Evolutionary conservation across 78 protist species (phyloP).

Genomic region (Cavenderia fasciculata): DNA sequence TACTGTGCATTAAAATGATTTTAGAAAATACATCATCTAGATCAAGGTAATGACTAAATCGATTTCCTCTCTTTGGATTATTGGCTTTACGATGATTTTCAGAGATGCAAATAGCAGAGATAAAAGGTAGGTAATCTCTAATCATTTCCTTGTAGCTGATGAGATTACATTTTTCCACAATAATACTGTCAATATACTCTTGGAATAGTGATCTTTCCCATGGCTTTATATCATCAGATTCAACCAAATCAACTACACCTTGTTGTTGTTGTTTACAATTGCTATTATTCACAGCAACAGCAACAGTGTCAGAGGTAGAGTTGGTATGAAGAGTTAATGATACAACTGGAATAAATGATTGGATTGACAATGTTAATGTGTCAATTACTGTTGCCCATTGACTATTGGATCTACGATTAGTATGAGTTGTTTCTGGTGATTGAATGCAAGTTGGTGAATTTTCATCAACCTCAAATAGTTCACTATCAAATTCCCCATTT

Average conservation of each 20-base stretch:
- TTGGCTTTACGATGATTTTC: slow-evolving; percentile 9
- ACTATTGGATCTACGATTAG: background rate
- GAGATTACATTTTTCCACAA: too few species aligned
- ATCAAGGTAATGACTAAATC: slow-evolving; percentile 45
- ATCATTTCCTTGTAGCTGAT: slow-evolving; percentile 6
- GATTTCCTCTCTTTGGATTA: slow-evolving; percentile 53
- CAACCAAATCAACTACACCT: too few species aligned
- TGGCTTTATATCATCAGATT: too few species aligned
- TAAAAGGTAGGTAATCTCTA: slow-evolving; percentile 6
- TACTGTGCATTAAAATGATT: background rate
- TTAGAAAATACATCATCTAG: background rate
- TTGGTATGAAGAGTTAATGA: background rate
- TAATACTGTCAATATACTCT: too few species aligned
- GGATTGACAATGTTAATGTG: background rate
- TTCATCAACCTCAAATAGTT: slow-evolving; percentile 41
- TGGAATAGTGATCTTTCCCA: too few species aligned
- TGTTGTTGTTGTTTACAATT: background rate
- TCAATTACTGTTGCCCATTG: background rate
- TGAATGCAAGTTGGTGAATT: slow-evolving; percentile 28
- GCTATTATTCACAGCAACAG: background rate
- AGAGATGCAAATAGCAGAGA: background rate
- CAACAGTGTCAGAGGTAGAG: background rate
- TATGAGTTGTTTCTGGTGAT: slow-evolving; percentile 18
- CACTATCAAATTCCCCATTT: background rate
- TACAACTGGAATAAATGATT: background rate